Evolutionary conservation across 148 eudicot genomes (phyloP), one percentile per base, ranked within the genome.

Genomic region (Agrostemma githago): DNA sequence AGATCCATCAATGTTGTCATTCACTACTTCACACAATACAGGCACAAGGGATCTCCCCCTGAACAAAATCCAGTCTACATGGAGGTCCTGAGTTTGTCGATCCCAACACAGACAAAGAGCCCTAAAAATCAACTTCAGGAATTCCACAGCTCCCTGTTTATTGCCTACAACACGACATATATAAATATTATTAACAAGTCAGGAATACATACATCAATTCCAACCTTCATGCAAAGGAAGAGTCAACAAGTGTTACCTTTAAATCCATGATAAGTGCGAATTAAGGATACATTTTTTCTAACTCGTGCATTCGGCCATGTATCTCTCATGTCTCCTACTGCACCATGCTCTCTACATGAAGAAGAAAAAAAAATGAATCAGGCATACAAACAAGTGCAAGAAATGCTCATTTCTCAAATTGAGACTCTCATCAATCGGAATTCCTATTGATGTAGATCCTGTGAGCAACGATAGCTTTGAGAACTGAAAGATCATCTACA

Each of bases 61-160:
- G 62, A 80, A 90, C 21, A 95, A 84, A 71, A 95, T 84, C 97
- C 99, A 95, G 71, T 95, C 99, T 40, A 95, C 74, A 65, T 95
- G 99, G 42, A 95, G 88, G 84, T 95, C 98, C 76, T 95, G 98
- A 41, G 98, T 95, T 80, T 95, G 98, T 11, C 97, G 90, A 82
- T 95, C 99, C 99, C 99, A 95, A 79, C 99, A 95, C 43, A 95
- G 92, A 81, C 99, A 95, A 81, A 95, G 89, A 19, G 99, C 99
- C 84, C 99, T 81, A 59, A 95, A 88, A 5, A 95, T 84, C 79
- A 95, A 79, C 85, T 95, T 95, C 63, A 95, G 74, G 84, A 90
- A 95, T 83, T 95, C 99, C 58, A 89, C 66, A 64, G 89, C 87
- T 72, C 99, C 99, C 66, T 95, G 97, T 78, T 92, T 90, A 84